phyloP scores from a whole-genome alignment of 305 asterid genomes.

The Striga hermonthica region DNA sequence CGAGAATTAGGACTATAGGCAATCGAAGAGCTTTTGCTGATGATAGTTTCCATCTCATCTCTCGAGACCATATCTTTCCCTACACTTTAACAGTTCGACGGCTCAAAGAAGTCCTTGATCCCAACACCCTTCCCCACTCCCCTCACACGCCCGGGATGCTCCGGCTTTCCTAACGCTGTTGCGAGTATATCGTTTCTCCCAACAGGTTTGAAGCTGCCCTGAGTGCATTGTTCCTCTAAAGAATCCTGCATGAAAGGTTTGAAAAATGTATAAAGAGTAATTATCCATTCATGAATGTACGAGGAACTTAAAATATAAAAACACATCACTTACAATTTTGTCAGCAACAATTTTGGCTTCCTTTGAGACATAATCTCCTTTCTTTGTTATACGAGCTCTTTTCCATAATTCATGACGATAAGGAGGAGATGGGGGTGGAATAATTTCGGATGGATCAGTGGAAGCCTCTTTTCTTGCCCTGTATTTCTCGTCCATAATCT shows the following conservation, averaged over 20 bases:
- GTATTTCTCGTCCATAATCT: no score
- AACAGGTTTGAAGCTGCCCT: background rate
- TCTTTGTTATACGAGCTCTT: background rate
- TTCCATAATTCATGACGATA: slow-evolving; percentile 3
- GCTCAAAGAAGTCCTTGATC: background rate
- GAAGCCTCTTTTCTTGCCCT: no score
- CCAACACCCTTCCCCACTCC: background rate
- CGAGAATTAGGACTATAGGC: background rate
- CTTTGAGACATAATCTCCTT: background rate
- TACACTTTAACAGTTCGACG: background rate
- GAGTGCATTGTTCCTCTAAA: background rate
- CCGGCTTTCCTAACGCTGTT: background rate
- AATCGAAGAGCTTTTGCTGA: background rate
- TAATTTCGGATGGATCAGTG: no score
- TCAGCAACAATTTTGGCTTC: background rate
- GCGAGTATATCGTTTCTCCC: background rate
- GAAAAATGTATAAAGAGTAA: no score
- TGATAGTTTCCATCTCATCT: background rate
- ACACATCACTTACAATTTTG: background rate
- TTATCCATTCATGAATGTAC: no score
- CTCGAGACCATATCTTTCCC: background rate
- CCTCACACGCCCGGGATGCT: background rate
- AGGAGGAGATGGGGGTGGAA: background rate
- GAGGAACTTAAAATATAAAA: background rate
- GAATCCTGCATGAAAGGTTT: background rate